These are phyloP conservation scores for Phialophora tarda DNA, from an alignment of 2,329 filamentous ascomycete species.

Conservation along the genomic window DNA sequence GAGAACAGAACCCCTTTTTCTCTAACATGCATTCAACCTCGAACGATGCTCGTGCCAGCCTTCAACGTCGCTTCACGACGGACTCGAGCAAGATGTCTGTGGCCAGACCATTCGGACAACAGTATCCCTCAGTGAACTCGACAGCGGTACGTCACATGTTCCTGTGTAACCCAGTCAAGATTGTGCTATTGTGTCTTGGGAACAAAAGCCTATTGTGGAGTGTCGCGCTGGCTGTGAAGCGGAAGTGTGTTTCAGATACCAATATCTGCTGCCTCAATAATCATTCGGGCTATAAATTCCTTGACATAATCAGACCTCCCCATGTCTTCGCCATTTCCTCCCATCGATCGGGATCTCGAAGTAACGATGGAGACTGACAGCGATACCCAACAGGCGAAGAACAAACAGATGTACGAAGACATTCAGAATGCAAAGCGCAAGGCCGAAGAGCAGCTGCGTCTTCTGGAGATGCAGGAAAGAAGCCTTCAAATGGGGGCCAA, in stretches of 20 bases:
- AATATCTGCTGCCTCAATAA: neutral
- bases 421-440: constrained; percentile 85
- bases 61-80: constrained; percentile 92
- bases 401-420: constrained; percentile 88
- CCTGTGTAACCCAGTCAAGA: constrained; percentile 24
- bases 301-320: neutral
- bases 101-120: constrained; percentile 39
- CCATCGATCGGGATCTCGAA: neutral
- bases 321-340: constrained; percentile 1
- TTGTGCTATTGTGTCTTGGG: constrained; percentile 22
- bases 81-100: constrained; percentile 82
- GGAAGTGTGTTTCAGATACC: constrained; percentile 16
- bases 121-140: constrained; percentile 40
- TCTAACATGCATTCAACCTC: constrained; percentile 58
- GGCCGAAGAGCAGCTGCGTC: constrained; percentile 91
- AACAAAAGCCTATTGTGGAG: constrained; percentile 27
- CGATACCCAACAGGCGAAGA: constrained; percentile 72
- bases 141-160: constrained; percentile 38
- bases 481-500: constrained; percentile 78
- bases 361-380: constrained; percentile 55
- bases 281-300: constrained; percentile 1
- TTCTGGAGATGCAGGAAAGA: constrained; percentile 64
- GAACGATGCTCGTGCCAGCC: constrained; percentile 73
- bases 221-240: constrained; percentile 20
- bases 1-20: constrained; percentile 68